Conservation (phyloP, 2,329 filamentous ascomycete genomes). For the Elsinoe fawcettii region DNA sequence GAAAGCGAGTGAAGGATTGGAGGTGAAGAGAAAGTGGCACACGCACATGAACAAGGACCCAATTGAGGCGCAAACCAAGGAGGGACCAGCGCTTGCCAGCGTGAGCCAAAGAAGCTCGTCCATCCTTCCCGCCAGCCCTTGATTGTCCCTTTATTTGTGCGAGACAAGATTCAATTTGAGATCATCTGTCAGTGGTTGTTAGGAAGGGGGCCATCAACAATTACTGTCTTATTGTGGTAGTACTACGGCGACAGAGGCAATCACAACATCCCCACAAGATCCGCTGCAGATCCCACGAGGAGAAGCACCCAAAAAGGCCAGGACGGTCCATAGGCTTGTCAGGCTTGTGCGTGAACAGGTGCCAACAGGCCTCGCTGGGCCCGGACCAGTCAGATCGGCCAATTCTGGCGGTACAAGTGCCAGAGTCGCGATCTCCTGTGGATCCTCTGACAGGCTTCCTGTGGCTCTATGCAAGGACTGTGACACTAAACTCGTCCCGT, state of each 20-base stretch:
- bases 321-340: background rate
- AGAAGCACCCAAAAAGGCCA: background rate
- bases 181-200: background rate
- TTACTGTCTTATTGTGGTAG: background rate
- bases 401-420: slow-evolving; percentile 5
- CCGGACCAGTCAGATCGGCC: background rate
- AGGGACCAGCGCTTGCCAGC: background rate
- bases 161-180: slow-evolving; percentile 1
- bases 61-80: slow-evolving; percentile 8
- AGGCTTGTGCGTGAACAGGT: slow-evolving; percentile 8
- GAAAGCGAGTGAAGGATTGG: background rate
- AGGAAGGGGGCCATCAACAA: background rate
- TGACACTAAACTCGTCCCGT: slow-evolving; percentile 4
- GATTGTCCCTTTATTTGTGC: background rate
- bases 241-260: too few relatives aligned
- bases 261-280: background rate
- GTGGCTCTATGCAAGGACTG: background rate
- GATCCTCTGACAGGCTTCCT: background rate
- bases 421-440: slow-evolving; percentile 5
- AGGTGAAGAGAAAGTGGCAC: background rate
- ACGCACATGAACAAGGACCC: slow-evolving; percentile 3
- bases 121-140: background rate
- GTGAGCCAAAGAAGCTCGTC: background rate
- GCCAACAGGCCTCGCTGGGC: background rate
- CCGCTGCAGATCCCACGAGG: background rate